Conservation (phyloP, 2,329 filamentous ascomycete species). For the Periconia sp. region DNA sequence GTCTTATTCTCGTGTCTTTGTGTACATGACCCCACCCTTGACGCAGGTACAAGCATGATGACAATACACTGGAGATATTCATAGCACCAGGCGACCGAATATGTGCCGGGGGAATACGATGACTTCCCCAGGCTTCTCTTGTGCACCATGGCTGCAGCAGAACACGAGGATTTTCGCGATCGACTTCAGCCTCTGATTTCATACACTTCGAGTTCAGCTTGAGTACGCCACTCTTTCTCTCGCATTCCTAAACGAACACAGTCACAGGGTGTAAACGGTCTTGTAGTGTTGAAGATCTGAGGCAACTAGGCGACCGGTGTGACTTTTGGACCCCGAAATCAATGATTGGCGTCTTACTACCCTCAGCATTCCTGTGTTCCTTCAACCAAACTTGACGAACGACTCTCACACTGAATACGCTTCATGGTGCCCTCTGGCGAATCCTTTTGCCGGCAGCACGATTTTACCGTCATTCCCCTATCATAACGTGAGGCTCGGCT, state of each 20-base stretch:
- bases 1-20: background rate
- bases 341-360: background rate
- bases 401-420: no score
- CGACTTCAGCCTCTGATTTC: constrained; percentile 9
- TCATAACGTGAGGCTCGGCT: no score
- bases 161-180: constrained; percentile 7
- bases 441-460: no score
- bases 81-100: background rate
- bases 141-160: constrained; percentile 5
- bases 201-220: background rate
- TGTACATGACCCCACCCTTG: background rate
- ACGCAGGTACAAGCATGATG: constrained; percentile 3
- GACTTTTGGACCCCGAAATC: background rate
- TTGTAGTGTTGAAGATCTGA: background rate
- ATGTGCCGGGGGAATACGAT: background rate
- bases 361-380: no score
- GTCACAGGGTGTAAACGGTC: background rate
- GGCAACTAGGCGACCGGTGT: background rate
- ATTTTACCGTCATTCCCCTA: no score
- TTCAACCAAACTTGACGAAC: no score
- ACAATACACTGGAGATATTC: background rate
- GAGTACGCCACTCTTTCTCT: background rate
- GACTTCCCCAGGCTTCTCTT: background rate
- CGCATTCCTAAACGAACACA: background rate
- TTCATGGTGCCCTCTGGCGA: no score